Evolutionary conservation across 2,329 filamentous ascomycete species (phyloP).

Genomic region (Blumeriella jaapii): DNA sequence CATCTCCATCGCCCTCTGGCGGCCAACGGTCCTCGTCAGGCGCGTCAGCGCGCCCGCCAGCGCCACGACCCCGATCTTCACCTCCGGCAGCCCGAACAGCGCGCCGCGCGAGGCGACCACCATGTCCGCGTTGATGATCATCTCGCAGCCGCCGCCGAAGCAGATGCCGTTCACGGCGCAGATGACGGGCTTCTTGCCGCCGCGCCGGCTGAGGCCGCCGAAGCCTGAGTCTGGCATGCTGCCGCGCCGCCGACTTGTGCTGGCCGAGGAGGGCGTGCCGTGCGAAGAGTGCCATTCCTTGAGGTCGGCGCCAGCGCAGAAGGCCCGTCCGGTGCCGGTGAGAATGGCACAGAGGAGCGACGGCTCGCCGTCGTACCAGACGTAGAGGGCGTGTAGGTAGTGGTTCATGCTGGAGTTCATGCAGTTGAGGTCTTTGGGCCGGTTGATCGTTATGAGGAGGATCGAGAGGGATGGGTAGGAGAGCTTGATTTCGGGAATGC

Average conservation of each 20-base stretch:
- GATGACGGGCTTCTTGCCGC: conserved; percentile 63
- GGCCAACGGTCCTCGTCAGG: conserved; percentile 52
- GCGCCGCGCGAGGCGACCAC: conserved; percentile 49
- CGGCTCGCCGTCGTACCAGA: conserved; percentile 53
- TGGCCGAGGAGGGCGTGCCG: conserved; percentile 13
- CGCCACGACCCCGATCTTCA: conserved; percentile 57
- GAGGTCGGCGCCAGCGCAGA: conserved; percentile 58
- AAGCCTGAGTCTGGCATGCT: conserved; percentile 39
- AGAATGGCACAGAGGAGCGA: conserved; percentile 46
- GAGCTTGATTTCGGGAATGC: no score
- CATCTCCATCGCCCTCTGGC: conserved; percentile 60
- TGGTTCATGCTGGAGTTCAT: conserved; percentile 30
- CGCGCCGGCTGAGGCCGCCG: conserved; percentile 52
- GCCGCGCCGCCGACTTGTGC: neutral
- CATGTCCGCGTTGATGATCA: conserved; percentile 62
- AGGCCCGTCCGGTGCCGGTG: conserved; percentile 51
- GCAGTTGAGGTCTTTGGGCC: conserved; percentile 46
- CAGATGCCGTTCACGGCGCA: conserved; percentile 67
- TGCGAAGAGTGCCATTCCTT: conserved; percentile 49
- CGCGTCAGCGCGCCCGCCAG: conserved; percentile 60
- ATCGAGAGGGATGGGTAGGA: conserved; percentile 41
- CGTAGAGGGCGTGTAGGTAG: conserved; percentile 37
- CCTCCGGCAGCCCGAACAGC: conserved; percentile 59
- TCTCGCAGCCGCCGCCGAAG: conserved; percentile 67
- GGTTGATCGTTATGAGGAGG: conserved; percentile 49